Percentiles rank a stretch among this genome's conserved stretches.
Conservation (phyloP, 768 basidiomycete genomes). For the Suillus bovinus region DNA sequence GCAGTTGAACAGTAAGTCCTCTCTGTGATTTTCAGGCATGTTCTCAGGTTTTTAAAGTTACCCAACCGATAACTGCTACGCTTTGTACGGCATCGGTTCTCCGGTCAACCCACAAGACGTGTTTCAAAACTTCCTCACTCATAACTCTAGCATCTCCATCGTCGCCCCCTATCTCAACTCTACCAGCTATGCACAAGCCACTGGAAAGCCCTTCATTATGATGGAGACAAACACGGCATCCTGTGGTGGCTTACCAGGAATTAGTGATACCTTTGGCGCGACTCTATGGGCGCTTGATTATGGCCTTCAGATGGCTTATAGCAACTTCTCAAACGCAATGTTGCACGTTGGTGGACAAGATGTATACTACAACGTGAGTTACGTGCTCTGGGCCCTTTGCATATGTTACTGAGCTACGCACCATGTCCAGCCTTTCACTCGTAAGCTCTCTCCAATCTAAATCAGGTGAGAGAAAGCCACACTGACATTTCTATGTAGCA, state of each 20-base stretch:
- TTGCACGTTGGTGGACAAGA: constrained; percentile 51
- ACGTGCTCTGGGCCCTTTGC: constrained; percentile 1
- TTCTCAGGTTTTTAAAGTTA: constrained; percentile 33
- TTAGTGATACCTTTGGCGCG: constrained; percentile 50
- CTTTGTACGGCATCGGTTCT: constrained; percentile 20
- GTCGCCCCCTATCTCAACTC: constrained; percentile 39
- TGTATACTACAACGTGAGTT: constrained; percentile 53
- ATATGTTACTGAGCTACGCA: not conserved
- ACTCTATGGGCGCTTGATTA: constrained; percentile 54
- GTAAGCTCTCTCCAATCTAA: constrained; percentile 18
- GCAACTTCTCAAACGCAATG: constrained; percentile 47
- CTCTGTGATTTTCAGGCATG: not conserved
- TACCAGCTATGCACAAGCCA: constrained; percentile 32
- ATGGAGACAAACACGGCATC: constrained; percentile 55
- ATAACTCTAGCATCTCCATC: constrained; percentile 37
- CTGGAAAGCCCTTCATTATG: constrained; percentile 46
- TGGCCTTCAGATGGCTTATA: constrained; percentile 48
- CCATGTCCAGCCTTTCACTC: constrained; percentile 47
- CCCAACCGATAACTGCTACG: constrained; percentile 36
- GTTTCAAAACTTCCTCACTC: constrained; percentile 46
- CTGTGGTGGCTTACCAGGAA: constrained; percentile 55
- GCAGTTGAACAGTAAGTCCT: constrained; percentile 40
- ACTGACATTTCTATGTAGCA: constrained; percentile 22
- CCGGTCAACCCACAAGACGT: constrained; percentile 37
- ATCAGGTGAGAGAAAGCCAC: not conserved